Conservation (phyloP, 805 yeast species). For the Pichia cabralensis region DNA sequence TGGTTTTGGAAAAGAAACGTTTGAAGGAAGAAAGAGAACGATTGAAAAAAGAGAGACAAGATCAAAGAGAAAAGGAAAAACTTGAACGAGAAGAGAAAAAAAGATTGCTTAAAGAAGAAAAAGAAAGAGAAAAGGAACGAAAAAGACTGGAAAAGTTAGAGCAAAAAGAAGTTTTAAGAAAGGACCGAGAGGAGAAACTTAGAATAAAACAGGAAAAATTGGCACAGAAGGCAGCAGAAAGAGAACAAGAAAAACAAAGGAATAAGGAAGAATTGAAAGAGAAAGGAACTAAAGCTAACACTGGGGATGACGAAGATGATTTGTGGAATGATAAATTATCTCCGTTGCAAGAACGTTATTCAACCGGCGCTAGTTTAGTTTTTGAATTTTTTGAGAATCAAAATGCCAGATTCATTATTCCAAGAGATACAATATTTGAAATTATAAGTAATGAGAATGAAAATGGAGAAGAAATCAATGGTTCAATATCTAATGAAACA, state of each 20-base stretch:
- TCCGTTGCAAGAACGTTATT: slow-evolving; percentile 67
- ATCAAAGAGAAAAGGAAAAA: slow-evolving; percentile 11
- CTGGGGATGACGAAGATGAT: slow-evolving; percentile 12
- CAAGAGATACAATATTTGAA: slow-evolving; percentile 71
- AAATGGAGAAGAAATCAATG: slow-evolving; percentile 2
- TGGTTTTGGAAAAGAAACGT: slow-evolving; percentile 12
- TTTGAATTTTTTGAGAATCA: slow-evolving; percentile 82
- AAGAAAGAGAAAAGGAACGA: slow-evolving; percentile 17
- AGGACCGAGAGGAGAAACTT: slow-evolving; percentile 15
- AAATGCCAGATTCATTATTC: slow-evolving; percentile 61
- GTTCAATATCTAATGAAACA: slow-evolving; percentile 13
- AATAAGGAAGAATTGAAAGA: slow-evolving; percentile 5
- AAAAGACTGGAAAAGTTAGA: slow-evolving; percentile 15
- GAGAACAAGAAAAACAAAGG: slow-evolving; percentile 7
- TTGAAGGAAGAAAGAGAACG: slow-evolving; percentile 11
- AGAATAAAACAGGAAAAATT: slow-evolving; percentile 12
- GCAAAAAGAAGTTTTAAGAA: slow-evolving; percentile 16
- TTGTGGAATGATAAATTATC: slow-evolving; percentile 51
- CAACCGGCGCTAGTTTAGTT: slow-evolving; percentile 59
- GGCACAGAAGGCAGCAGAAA: too few relatives aligned
- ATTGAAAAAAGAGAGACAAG: neutral
- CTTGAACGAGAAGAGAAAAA: slow-evolving; percentile 14
- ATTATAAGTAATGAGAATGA: slow-evolving; percentile 25
- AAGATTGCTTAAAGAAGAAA: slow-evolving; percentile 15
- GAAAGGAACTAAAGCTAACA: slow-evolving; percentile 11